These are phyloP conservation scores for Beta macrorhiza DNA, from an alignment of 179 eudicot genomes.

Conservation along the genomic window DNA sequence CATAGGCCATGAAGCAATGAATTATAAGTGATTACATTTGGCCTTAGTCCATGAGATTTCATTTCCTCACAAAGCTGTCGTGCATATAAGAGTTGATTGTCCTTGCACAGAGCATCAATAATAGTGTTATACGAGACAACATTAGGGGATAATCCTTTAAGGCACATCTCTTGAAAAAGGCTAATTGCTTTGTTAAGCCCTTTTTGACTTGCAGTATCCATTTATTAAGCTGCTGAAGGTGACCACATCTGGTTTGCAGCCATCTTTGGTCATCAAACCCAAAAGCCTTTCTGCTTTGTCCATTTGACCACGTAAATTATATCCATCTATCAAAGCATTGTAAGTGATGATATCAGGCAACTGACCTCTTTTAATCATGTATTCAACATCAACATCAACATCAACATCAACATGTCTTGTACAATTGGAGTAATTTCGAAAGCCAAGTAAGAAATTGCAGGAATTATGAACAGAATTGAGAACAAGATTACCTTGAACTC, in stretches of 20 bases:
- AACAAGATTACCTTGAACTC: no score
- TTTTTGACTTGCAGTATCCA: conserved; percentile 7
- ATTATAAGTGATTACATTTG: neutral
- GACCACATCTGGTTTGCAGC: neutral
- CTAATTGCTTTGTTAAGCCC: neutral
- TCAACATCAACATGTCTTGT: neutral
- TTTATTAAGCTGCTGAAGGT: conserved; percentile 1
- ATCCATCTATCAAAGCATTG: conserved; percentile 7
- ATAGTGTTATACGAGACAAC: conserved; percentile 5
- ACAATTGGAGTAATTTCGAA: no score
- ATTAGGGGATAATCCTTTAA: neutral
- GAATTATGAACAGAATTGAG: no score
- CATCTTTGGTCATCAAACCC: neutral
- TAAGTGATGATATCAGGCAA: neutral
- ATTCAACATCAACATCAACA: neutral
- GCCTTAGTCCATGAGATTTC: neutral
- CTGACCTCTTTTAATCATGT: neutral
- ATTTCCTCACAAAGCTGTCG: neutral
- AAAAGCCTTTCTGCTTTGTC: neutral
- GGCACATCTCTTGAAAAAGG: neutral
- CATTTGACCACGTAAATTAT: neutral
- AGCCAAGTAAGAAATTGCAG: no score
- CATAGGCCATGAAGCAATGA: conserved; percentile 13
- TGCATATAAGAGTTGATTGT: neutral
- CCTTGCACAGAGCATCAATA: conserved; percentile 23